Evolutionary conservation across 495 filamentous ascomycete species (phyloP), one percentile per base, ranked within the genome.

Genomic region (Aspergillus coremiiformis): DNA sequence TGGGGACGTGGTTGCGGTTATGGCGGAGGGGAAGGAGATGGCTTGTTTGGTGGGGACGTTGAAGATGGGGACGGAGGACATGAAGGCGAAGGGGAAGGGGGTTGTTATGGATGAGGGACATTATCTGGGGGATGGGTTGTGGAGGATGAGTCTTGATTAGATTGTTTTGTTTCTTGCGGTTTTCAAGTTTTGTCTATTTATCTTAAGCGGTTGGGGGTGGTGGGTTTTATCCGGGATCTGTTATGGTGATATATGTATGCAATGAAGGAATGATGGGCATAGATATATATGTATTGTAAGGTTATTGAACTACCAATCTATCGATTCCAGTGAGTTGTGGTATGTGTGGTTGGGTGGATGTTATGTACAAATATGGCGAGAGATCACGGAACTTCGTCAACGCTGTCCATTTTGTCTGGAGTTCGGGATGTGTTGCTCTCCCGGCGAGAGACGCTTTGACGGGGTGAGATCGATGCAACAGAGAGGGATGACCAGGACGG

Each of bases 111-210:
- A 98, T 76, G 82, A 85, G 53, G 87, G 86, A 45, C 92, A 96
- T 82, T 96, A 83, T 76, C 65, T 96, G 41, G 93, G 94, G 6
- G 93, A 98, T 81, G 93, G 92, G 48, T 67, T 98, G 55, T 98
- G 93, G 93, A 84, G 73, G 71, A 68, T 94, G 68, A 72, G 68
- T 52, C 67, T 87, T 51, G 87, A 90, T 66, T 95, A 68, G 47
- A 12, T 24, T n/a, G 19, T 9, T 12, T 21, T 39, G 21, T 39
- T 24, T 22, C 42, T 44, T 55, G 39, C 14, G n/a, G n/a, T n/a
- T n/a, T n/a, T n/a, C n/a, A n/a, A n/a, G n/a, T 17, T 35, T 27
- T 21, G 17, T 39, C 27, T 49, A 9, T 20, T 41, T 50, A 19
- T 12, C 15, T 20, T 51, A 52, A n/a, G n/a, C n/a, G n/a, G n/a